phyloP scores from a whole-genome alignment of 768 basidiomycete species.

The Amanita pallidorosea region DNA sequence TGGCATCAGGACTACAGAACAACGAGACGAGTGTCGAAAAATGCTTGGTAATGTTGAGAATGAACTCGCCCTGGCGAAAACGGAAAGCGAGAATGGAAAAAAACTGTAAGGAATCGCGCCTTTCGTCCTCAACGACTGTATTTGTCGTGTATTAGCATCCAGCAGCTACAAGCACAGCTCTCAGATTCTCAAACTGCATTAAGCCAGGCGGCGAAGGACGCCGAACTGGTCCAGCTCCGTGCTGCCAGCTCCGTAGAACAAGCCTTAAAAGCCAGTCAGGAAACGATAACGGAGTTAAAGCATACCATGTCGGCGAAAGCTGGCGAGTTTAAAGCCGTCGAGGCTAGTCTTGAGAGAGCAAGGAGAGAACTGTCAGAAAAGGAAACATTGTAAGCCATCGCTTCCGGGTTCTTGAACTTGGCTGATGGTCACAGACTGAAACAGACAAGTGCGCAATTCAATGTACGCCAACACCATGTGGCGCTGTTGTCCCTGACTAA shows the following conservation, averaged over 20 bases:
- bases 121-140: background rate
- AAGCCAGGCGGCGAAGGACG: background rate
- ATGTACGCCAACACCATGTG: constrained; percentile 1
- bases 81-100: background rate
- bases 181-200: background rate
- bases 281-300: background rate
- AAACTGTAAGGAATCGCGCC: background rate
- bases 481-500: background rate
- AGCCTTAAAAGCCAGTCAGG: background rate
- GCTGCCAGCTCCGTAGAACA: background rate
- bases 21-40: background rate
- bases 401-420: background rate
- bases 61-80: background rate
- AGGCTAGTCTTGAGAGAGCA: background rate
- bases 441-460: constrained; percentile 3
- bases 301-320: background rate
- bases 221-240: background rate
- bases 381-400: background rate
- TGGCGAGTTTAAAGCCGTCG: background rate
- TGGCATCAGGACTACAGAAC: background rate
- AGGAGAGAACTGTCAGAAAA: background rate
- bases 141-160: background rate
- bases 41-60: background rate
- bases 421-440: background rate
- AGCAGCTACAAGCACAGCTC: background rate